A percentile compares a stretch with the other conserved stretches of the same genome.
Evolutionary conservation across 2,329 filamentous ascomycete species (phyloP).

Genomic region (Tolypocladium ovalisporum): DNA sequence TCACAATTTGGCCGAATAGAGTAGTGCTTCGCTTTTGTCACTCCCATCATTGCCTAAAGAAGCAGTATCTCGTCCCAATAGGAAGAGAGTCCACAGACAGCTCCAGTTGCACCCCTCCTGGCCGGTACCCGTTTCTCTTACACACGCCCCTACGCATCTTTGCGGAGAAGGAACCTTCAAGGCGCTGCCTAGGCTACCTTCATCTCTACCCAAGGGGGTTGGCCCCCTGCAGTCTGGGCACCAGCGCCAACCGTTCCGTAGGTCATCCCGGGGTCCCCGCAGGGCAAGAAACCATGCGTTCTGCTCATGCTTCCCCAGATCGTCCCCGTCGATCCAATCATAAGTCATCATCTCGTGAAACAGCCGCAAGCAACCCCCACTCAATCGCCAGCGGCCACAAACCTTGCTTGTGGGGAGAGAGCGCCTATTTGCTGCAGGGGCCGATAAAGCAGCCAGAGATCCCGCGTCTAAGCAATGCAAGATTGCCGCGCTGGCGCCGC

Average conservation of each 20-base stretch:
- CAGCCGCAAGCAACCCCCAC: conserved; percentile 20
- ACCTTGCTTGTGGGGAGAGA: conserved; percentile 13
- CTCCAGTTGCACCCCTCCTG: background rate
- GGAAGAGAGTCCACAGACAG: conserved; percentile 17
- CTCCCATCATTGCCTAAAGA: conserved; percentile 16
- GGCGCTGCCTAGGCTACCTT: background rate
- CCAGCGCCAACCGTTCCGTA: conserved; percentile 2
- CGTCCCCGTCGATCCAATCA: conserved; percentile 37
- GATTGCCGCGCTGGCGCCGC: conserved; percentile 20
- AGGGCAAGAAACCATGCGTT: conserved; percentile 28
- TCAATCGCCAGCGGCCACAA: conserved; percentile 14
- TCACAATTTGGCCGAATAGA: conserved; percentile 11
- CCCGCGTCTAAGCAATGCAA: conserved; percentile 23
- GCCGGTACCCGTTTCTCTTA: background rate
- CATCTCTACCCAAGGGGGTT: background rate
- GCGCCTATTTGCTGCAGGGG: conserved; percentile 13
- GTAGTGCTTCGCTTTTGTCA: conserved; percentile 6
- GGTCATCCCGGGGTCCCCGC: conserved; percentile 12
- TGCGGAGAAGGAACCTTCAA: background rate
- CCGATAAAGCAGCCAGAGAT: conserved; percentile 29
- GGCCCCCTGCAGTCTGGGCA: conserved; percentile 11
- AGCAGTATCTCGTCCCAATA: conserved; percentile 20
- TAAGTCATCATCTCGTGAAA: conserved; percentile 38
- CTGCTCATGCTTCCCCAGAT: conserved; percentile 27
- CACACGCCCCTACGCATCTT: background rate